Percentiles rank a stretch among this genome's conserved stretches.
These are phyloP conservation scores for Pythium dissimile DNA, from an alignment of 352 stramenopile genomes.

Conservation along the genomic window DNA sequence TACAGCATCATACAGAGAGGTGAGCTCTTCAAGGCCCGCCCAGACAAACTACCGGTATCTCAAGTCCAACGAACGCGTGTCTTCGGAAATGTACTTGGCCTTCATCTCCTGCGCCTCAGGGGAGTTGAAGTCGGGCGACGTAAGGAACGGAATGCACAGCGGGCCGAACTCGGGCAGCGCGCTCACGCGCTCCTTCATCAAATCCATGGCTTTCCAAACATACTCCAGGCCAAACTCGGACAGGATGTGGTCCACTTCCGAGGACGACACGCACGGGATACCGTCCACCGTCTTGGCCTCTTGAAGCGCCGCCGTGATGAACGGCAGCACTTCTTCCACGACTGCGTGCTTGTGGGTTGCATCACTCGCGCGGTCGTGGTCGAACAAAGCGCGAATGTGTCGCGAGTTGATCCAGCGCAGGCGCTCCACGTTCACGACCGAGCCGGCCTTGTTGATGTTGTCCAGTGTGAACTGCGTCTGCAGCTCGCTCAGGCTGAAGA, in stretches of 20 bases:
- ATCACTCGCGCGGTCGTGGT: conserved; percentile 33
- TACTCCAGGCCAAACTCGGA: conserved; percentile 58
- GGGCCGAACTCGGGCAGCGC: conserved; percentile 76
- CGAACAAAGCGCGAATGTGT: conserved; percentile 79
- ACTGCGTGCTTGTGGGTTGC: conserved; percentile 38
- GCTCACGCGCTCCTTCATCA: conserved; percentile 87
- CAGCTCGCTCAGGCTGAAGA: conserved; percentile 94
- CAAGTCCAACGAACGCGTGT: conserved; percentile 43
- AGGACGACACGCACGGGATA: conserved; percentile 17
- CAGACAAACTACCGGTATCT: no score
- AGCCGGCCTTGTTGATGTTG: conserved; percentile 87
- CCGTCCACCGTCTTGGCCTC: conserved; percentile 23
- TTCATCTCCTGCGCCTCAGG: conserved; percentile 60
- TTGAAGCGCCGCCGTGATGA: conserved; percentile 49
- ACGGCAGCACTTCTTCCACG: conserved; percentile 61
- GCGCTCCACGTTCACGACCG: conserved; percentile 83
- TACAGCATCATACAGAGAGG: no score
- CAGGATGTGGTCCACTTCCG: conserved; percentile 33
- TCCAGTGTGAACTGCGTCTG: conserved; percentile 79
- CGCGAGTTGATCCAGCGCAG: conserved; percentile 89
- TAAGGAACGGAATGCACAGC: conserved; percentile 73
- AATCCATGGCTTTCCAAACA: conserved; percentile 66
- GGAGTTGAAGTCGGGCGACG: conserved; percentile 48
- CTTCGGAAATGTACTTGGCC: conserved; percentile 65
- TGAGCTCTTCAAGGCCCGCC: no score